Evolutionary conservation across 2,329 filamentous ascomycete genomes (phyloP), one percentile per base, ranked within the genome.

Genomic region (Claviceps arundinis): DNA sequence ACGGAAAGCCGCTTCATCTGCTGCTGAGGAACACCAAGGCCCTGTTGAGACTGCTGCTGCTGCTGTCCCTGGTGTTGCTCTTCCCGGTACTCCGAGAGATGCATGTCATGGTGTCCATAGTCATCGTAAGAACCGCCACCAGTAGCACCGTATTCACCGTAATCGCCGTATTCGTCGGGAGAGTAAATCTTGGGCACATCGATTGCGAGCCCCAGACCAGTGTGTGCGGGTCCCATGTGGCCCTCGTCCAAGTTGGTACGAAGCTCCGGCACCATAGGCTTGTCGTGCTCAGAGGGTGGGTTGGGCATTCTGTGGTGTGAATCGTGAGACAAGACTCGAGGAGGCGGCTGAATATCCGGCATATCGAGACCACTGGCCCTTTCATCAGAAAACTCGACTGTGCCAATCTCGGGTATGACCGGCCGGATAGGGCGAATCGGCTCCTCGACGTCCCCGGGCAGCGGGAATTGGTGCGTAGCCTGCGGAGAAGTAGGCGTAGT

Each of bases 1-100:
- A 85, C 78, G 1, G 82, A 86, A n/a, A 85, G 66, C 52, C 82
- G 74, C 56, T 77, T 77, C 60, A 70, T 73, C 54, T 78, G 70
- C 55, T 74, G 70, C 16, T 71, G 70, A 1, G 81, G 80, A 47
- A 83, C 74, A 49, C 71, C 74, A 6, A 85, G 69, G 1, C 63
- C 67, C 13, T 63, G 58, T 16, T 57, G 57, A 43, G 64, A 58
- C n/a, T 63, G 57, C 41, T 67, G 63, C 16, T 63, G 58, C 43
- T 67, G 62, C 48, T 68, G 62, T 9, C 30, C 30, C 30, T 34
- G 30, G 30, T 11, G 9, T 9, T 34, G 30, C 30, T 34, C 30
- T 34, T 67, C 64, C 40, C 66, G 64, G 41, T 68, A 64, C 22
- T 64, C 59, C 16, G 67, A 64, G 22, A 63, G 62, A 43, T 62